phyloP scores from a whole-genome alignment of 495 filamentous ascomycete genomes.

The Penicillium simplicissimum region DNA sequence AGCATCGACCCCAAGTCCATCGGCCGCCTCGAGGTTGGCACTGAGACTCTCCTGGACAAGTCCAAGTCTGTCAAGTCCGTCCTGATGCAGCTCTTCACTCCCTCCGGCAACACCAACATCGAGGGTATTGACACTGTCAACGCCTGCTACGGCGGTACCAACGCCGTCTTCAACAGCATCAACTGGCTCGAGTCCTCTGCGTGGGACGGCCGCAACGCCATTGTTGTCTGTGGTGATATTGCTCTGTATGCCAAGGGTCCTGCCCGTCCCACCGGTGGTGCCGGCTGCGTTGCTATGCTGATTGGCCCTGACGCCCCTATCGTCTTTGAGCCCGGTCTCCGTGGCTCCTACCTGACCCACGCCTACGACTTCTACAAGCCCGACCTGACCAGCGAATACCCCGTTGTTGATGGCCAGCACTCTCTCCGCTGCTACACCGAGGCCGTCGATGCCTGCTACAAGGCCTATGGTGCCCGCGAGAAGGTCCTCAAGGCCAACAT shows the following conservation, averaged over 20 bases:
- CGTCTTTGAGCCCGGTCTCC: slow-evolving; percentile 86
- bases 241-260: slow-evolving; percentile 96
- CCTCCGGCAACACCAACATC: slow-evolving; percentile 83
- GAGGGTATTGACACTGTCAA: slow-evolving; percentile 97
- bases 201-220: slow-evolving; percentile 93
- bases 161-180: slow-evolving; percentile 93
- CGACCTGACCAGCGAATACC: slow-evolving; percentile 96
- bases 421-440: slow-evolving; percentile 94
- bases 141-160: slow-evolving; percentile 98
- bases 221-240: slow-evolving; percentile 96
- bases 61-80: slow-evolving; percentile 99
- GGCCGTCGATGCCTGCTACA: slow-evolving; percentile 94
- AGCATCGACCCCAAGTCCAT: slow-evolving; percentile 86
- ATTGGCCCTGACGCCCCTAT: slow-evolving; percentile 92
- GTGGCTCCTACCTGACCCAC: slow-evolving; percentile 90
- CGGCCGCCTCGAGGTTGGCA: slow-evolving; percentile 94
- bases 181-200: slow-evolving; percentile 98
- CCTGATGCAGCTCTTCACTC: slow-evolving; percentile 92
- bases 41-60: slow-evolving; percentile 98
- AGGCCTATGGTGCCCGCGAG: slow-evolving; percentile 88
- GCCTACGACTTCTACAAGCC: slow-evolving; percentile 99
- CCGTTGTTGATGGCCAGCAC: slow-evolving; percentile 93
- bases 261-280: slow-evolving; percentile 93
- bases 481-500: slow-evolving; percentile 61
- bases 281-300: slow-evolving; percentile 90